These are phyloP conservation scores for Seiridium unicorne DNA, from an alignment of 2,329 filamentous ascomycete species.

Conservation along the genomic window DNA sequence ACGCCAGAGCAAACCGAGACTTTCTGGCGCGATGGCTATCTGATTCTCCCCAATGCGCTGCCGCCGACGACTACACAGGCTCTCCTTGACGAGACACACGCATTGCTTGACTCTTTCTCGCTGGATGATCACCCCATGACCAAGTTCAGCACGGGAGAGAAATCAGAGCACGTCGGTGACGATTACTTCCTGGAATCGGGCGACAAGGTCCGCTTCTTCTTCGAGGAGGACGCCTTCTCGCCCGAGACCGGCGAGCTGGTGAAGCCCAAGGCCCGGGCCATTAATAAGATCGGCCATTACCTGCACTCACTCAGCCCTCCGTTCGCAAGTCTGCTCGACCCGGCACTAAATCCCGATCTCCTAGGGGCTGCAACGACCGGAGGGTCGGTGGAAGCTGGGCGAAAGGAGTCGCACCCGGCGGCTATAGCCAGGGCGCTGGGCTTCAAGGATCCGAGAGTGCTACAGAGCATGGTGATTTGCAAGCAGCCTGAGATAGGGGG, in stretches of 20 bases:
- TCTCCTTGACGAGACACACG: constrained; percentile 72
- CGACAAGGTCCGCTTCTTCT: constrained; percentile 95
- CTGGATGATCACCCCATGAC: constrained; percentile 89
- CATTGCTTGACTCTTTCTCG: constrained; percentile 72
- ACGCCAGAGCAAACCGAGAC: constrained; percentile 66
- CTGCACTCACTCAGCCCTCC: constrained; percentile 68
- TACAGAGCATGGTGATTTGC: constrained; percentile 98
- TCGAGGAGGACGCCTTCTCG: constrained; percentile 86
- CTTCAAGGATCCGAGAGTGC: constrained; percentile 70
- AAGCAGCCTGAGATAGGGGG: constrained; percentile 97
- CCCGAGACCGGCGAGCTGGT: constrained; percentile 57
- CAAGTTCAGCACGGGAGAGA: constrained; percentile 83
- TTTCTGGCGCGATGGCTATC: constrained; percentile 84
- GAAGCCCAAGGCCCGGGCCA: constrained; percentile 78
- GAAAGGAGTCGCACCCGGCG: constrained; percentile 40
- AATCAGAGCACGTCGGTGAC: constrained; percentile 79
- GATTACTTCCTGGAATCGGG: constrained; percentile 89
- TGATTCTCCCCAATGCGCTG: constrained; percentile 80
- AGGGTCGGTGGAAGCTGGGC: constrained; percentile 25
- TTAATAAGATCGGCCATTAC: constrained; percentile 87
- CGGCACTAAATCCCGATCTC: constrained; percentile 42
- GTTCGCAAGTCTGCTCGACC: constrained; percentile 56
- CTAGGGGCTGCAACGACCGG: constrained; percentile 43
- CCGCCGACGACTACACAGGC: constrained; percentile 60
- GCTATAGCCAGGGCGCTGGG: constrained; percentile 70